Base-by-base conservation (phyloP, 352 stramenopile genomes). In the Globisporangium ultimum region DNA sequence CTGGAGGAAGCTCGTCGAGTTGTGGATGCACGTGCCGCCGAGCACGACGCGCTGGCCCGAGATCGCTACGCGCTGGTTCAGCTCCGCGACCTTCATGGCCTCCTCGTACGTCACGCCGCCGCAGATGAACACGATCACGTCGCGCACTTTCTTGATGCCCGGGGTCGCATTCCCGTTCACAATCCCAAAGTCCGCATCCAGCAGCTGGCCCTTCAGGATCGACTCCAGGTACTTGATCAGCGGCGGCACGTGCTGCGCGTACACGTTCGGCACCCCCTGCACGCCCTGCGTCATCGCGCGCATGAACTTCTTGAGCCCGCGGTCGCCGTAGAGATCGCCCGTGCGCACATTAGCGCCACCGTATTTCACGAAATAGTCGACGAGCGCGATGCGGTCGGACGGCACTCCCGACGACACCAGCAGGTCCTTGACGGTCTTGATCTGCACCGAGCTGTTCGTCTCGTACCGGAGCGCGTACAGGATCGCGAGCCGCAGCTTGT, bases 381-480 rank as follows among this genome's bases (percentile, higher is more conserved):
- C 72, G 36, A 91, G 74, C 21, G 66, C 58, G 22, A 93, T 67
- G 9, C 78, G 74, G 21, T 89, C 72, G 17, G 55, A 36, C 28
- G 79, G 58, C 0, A 89, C 49, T 12, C 77, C 79, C 4, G 74
- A 59, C 1, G 82, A 61, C 0, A 53, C 57, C 22, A 92, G 61
- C 57, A 94, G 48, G 48, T 92, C 83, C 54, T 91, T 92, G 43
- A 94, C 67, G 40, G 78, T 73, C 70, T 94, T 93, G 60, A 91
- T 66, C 61, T 92, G 79, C 34, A 90, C 77, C 24, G 84, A 89
- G 55, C 71, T 88, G 60, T 91, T 85, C 24, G 83, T 96, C 74
- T 99, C 97, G 71, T 99, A 99, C 15, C 97, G 91, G 38, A 99
- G 65, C 20, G 97, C 96, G 78, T 99, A 99, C 17, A 99, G 72